Conservation (phyloP, 495 filamentous ascomycete species). For the Penicillium nucicola region DNA sequence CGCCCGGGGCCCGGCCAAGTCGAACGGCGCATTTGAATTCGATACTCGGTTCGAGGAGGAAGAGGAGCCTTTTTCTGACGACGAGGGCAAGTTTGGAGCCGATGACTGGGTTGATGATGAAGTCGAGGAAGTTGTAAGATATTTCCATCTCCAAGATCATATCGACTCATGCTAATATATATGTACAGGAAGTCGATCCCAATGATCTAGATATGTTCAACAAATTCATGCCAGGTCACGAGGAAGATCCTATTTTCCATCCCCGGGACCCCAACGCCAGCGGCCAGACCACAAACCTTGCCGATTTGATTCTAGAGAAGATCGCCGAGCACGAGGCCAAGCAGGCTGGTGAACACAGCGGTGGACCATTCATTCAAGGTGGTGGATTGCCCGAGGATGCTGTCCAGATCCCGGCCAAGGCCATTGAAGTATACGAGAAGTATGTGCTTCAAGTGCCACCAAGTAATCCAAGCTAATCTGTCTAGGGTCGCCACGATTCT, state of each 20-base stretch:
- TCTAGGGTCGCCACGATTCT: conserved; percentile 81
- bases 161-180: conserved; percentile 11
- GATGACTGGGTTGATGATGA: conserved; percentile 63
- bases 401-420: conserved; percentile 84
- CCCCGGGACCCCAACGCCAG: conserved; percentile 44
- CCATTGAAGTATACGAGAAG: conserved; percentile 92
- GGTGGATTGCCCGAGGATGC: conserved; percentile 65
- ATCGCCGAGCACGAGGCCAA: conserved; percentile 88
- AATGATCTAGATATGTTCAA: conserved; percentile 86
- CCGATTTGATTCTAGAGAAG: conserved; percentile 88
- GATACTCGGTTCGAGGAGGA: conserved; percentile 55
- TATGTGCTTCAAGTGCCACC: conserved; percentile 33
- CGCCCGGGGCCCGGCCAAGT: conserved; percentile 21
- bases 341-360: conserved; percentile 37
- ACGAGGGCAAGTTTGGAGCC: conserved; percentile 54
- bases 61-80: conserved; percentile 52
- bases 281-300: conserved; percentile 70
- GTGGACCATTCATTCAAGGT: conserved; percentile 39
- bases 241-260: conserved; percentile 47
- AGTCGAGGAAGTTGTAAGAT: conserved; percentile 65
- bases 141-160: not conserved
- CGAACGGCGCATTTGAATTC: conserved; percentile 64
- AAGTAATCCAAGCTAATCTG: conserved; percentile 12
- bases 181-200: conserved; percentile 72
- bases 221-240: conserved; percentile 70